phyloP scores from a whole-genome alignment of 2,329 filamentous ascomycete species.

The Fusarium sp. region DNA sequence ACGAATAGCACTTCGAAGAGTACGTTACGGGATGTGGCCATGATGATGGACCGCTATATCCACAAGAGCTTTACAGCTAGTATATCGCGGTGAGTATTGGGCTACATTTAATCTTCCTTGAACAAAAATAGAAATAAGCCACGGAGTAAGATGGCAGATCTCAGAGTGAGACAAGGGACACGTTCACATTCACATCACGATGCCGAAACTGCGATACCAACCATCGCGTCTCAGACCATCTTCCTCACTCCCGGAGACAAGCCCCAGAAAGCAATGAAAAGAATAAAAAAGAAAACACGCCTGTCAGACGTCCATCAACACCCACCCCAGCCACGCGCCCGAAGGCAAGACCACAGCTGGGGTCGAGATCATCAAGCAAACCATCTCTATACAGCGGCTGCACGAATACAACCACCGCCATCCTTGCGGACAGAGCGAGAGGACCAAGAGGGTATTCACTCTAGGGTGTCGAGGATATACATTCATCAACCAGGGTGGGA shows the following conservation, averaged over 20 bases:
- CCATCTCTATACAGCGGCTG: conserved; percentile 75
- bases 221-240: conserved; percentile 40
- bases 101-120: conserved; percentile 64
- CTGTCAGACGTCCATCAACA: conserved; percentile 92
- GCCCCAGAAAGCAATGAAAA: conserved; percentile 65
- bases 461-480: conserved; percentile 76
- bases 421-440: conserved; percentile 55
- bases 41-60: conserved; percentile 76
- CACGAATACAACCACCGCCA: conserved; percentile 55
- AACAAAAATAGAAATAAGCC: conserved; percentile 82
- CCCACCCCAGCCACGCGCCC: conserved; percentile 82
- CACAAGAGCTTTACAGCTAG: conserved; percentile 57
- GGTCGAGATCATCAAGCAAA: conserved; percentile 92
- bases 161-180: conserved; percentile 82
- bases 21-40: conserved; percentile 59
- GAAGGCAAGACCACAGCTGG: conserved; percentile 75
- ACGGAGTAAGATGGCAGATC: conserved; percentile 71
- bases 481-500: conserved; percentile 65
- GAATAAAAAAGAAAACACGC: conserved; percentile 56
- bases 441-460: conserved; percentile 41
- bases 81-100: conserved; percentile 76
- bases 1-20: background rate
- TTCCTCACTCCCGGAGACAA: conserved; percentile 61
- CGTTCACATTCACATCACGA: background rate
- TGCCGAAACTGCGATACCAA: background rate